A percentile compares a stretch with the other conserved stretches of the same genome.
Conservation (phyloP, 768 basidiomycete genomes). For the Podaxis rugospora region DNA sequence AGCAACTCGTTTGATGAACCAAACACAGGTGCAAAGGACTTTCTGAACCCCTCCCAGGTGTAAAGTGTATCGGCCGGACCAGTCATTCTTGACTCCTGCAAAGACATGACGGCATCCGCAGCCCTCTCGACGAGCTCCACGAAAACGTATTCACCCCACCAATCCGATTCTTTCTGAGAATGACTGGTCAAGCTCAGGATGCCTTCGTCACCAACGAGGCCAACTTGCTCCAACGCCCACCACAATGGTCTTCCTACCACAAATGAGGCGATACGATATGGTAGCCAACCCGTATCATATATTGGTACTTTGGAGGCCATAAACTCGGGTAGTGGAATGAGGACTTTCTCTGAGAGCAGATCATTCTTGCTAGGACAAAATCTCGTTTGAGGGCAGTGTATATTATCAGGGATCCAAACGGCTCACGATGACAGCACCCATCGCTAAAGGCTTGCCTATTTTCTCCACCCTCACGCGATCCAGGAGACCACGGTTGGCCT, state of each 20-base stretch:
- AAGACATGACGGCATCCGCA: slow-evolving; percentile 50
- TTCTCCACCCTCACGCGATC: slow-evolving; percentile 62
- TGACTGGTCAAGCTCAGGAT: slow-evolving; percentile 22
- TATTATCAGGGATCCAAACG: not conserved
- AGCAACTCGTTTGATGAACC: slow-evolving; percentile 27
- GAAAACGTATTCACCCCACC: slow-evolving; percentile 72
- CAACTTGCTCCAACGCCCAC: slow-evolving; percentile 85
- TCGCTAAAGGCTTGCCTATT: slow-evolving; percentile 70
- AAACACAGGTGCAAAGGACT: slow-evolving; percentile 46
- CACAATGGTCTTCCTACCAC: slow-evolving; percentile 76
- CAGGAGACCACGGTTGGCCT: slow-evolving; percentile 47
- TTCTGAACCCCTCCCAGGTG: slow-evolving; percentile 54
- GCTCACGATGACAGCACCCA: slow-evolving; percentile 74
- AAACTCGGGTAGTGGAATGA: slow-evolving; percentile 54
- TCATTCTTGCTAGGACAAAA: slow-evolving; percentile 64
- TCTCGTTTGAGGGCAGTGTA: slow-evolving; percentile 1
- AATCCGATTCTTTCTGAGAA: slow-evolving; percentile 39
- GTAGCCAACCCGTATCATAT: slow-evolving; percentile 66
- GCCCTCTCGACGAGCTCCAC: slow-evolving; percentile 60
- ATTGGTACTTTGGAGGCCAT: slow-evolving; percentile 53
- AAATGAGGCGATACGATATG: slow-evolving; percentile 63
- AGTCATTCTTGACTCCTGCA: slow-evolving; percentile 35
- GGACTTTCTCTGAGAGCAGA: slow-evolving; percentile 38
- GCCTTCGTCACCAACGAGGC: slow-evolving; percentile 63
- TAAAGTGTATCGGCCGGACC: slow-evolving; percentile 61